Evolutionary conservation across 345 rosid genomes (phyloP).

Genomic region (Aquilaria malaccensis): DNA sequence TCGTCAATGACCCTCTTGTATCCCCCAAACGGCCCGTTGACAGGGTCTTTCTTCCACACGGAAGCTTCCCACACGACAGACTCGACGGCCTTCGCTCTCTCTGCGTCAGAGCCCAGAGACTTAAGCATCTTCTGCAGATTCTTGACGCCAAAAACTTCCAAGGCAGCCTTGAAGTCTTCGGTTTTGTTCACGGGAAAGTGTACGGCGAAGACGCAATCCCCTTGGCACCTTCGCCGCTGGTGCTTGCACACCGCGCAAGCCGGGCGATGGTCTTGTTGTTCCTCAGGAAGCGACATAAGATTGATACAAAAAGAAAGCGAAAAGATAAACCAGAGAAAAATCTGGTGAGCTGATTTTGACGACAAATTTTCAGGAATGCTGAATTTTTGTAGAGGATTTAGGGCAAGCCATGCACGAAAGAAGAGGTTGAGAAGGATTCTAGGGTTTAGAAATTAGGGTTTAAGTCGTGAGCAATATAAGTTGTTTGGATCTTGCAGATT

Average conservation of each 20-base stretch:
- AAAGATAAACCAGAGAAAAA: neutral
- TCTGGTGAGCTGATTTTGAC: too few relatives aligned
- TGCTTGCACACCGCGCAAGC: slow-evolving; percentile 32
- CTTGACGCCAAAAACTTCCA: slow-evolving; percentile 18
- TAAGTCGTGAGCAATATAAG: too few relatives aligned
- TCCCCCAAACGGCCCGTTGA: slow-evolving; percentile 21
- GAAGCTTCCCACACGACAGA: slow-evolving; percentile 30
- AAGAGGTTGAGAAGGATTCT: too few relatives aligned
- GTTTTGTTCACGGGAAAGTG: slow-evolving; percentile 11
- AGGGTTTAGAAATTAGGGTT: too few relatives aligned
- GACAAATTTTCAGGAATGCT: neutral
- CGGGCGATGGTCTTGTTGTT: neutral
- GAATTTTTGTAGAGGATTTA: neutral
- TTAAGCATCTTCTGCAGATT: slow-evolving; percentile 10
- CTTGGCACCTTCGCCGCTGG: slow-evolving; percentile 21
- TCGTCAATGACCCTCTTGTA: slow-evolving; percentile 1
- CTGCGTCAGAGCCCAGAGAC: neutral
- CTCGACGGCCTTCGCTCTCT: slow-evolving; percentile 6
- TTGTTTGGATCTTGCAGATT: too few relatives aligned
- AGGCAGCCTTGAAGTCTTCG: slow-evolving; percentile 11
- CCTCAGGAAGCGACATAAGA: slow-evolving; percentile 3
- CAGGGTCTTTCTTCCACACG: slow-evolving; percentile 20
- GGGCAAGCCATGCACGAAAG: neutral
- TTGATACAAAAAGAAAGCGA: neutral
- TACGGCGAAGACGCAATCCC: slow-evolving; percentile 16